These are phyloP conservation scores for Cicer cuneatum DNA, from an alignment of 306 rosid species.

Conservation along the genomic window DNA sequence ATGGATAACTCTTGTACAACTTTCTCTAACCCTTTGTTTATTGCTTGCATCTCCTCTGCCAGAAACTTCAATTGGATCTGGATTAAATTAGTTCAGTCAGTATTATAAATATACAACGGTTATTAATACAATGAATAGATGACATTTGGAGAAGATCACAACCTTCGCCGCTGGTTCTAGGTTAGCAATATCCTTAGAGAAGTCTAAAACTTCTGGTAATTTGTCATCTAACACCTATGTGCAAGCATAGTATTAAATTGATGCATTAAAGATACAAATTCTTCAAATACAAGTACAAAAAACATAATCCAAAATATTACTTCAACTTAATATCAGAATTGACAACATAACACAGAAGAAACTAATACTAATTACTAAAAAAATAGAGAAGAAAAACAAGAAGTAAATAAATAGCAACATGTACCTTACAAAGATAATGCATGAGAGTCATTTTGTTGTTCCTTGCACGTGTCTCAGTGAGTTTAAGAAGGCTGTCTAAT, in stretches of 20 bases:
- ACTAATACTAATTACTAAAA: not conserved
- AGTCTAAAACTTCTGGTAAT: constrained; percentile 86
- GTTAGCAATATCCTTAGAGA: constrained; percentile 74
- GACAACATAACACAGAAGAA: constrained; percentile 9
- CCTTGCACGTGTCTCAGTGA: constrained; percentile 80
- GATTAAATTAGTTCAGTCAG: constrained; percentile 41
- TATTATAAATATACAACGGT: constrained; percentile 23
- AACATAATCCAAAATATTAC: constrained; percentile 30
- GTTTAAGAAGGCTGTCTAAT: constrained; percentile 92
- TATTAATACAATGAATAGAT: constrained; percentile 35
- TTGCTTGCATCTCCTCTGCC: constrained; percentile 97
- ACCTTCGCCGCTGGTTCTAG: constrained; percentile 93
- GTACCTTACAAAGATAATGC: constrained; percentile 95
- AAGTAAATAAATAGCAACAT: constrained; percentile 34
- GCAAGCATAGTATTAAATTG: constrained; percentile 35
- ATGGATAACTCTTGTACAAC: constrained; percentile 77
- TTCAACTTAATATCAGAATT: constrained; percentile 31
- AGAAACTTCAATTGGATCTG: constrained; percentile 83
- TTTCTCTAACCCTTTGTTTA: constrained; percentile 93
- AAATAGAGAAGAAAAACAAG: not conserved
- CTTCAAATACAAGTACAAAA: constrained; percentile 31
- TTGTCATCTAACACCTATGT: constrained; percentile 76
- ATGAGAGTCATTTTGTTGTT: constrained; percentile 88
- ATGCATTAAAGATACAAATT: constrained; percentile 35
- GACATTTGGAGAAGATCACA: constrained; percentile 57